Base-by-base conservation (phyloP, 768 basidiomycete genomes). In the Candolleomyces aberdarensis region DNA sequence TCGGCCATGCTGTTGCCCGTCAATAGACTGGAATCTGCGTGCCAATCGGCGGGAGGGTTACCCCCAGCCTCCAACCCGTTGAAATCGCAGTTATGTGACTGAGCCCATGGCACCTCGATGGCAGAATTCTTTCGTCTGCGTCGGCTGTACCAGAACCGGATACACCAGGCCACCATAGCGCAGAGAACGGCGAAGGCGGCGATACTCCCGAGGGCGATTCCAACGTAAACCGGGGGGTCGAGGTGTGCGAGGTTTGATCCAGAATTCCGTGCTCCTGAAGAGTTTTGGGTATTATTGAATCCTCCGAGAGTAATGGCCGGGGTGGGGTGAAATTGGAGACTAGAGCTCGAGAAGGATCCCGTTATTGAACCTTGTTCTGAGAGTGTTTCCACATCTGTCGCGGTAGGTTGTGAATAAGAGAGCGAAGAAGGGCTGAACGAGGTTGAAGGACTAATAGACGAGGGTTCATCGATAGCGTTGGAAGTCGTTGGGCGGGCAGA, bases 101-200 rank as follows among this genome's bases (percentile, higher is more conserved):
- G 41, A 11, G 69, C 74, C 80, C 75, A 78, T 5, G 77, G 76
- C 20, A 80, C 44, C 36, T 47, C 49, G 8, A 47, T 67, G 59
- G 71, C 68, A 20, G 74, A 56, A 36, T 36, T 36, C 70, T 72
- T 49, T 68, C 71, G 53, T 74, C 60, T 29, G 14, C 48, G 56
- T 74, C 53, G 71, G 36, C 20, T 61, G 59, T 50, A 59, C 56
- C 78, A 75, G 8, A 77, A 65, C 41, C 83, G 78, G 59, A 85
- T 67, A 62, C 73, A 75, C 78, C 79, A 84, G 0, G 82, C 79
- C 36, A 83, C 66, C n/a, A 85, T 63, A 43, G 82, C 78, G 15
- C 78, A 68, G 39, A 84, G 47, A 56, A 76, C 74, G 6, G 81
- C 79, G 53, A 83, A 62, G 39, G 77, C 73, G 17, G 76, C 74